A percentile compares a stretch with the other conserved stretches of the same genome.
These are phyloP conservation scores for Alternaria gaisen DNA, from an alignment of 2,329 filamentous ascomycete species.

Conservation along the genomic window DNA sequence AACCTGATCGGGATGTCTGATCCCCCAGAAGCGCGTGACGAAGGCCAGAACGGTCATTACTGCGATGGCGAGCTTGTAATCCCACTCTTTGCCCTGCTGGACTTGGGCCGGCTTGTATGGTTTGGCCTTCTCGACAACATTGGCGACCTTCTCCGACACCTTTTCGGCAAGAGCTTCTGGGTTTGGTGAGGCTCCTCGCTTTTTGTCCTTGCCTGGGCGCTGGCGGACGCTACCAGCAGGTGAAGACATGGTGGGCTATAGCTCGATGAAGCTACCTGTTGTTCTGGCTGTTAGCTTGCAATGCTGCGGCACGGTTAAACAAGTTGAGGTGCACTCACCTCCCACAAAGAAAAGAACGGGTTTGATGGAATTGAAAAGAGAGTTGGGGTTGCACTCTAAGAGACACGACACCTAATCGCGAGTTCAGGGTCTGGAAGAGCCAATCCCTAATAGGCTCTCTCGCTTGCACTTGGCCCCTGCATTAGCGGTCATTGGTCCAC, in stretches of 20 bases:
- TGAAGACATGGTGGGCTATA: slow-evolving; percentile 48
- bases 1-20: slow-evolving; percentile 93
- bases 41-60: slow-evolving; percentile 87
- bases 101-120: slow-evolving; percentile 42
- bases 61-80: slow-evolving; percentile 80
- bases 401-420: slow-evolving; percentile 36
- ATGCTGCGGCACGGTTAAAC: background rate
- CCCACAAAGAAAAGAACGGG: slow-evolving; percentile 28
- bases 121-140: slow-evolving; percentile 44
- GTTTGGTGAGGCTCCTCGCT: slow-evolving; percentile 49
- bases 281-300: slow-evolving; percentile 23
- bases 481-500: slow-evolving; percentile 19
- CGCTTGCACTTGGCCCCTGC: slow-evolving; percentile 18
- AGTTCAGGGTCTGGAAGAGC: slow-evolving; percentile 24
- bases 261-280: slow-evolving; percentile 40
- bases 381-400: slow-evolving; percentile 25
- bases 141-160: slow-evolving; percentile 38
- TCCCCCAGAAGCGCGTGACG: slow-evolving; percentile 92
- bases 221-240: slow-evolving; percentile 49
- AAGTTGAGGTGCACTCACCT: slow-evolving; percentile 30
- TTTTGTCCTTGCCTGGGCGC: slow-evolving; percentile 51
- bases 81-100: slow-evolving; percentile 70
- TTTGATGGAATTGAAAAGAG: slow-evolving; percentile 30
- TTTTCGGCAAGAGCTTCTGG: slow-evolving; percentile 43
- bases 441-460: slow-evolving; percentile 19